Base-by-base conservation (phyloP, 257 asterid species). In the Gentiana dahurica region DNA sequence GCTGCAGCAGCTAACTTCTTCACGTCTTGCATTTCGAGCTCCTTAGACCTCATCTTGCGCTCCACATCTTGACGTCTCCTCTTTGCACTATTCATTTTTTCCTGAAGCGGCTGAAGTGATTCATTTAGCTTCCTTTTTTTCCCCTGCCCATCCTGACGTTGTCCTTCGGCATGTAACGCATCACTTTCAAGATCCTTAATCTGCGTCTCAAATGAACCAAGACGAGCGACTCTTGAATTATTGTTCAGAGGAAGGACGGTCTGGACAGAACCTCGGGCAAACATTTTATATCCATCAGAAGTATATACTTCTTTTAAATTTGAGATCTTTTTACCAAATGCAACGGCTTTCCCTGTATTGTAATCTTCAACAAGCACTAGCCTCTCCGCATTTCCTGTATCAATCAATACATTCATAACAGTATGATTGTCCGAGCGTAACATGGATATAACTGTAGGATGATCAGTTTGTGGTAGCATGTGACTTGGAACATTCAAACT, bases 331-430 rank as follows among this genome's bases (percentile, higher is more conserved):
- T 72, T 86, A 49, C 83, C 82, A 75, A 91, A 91, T 64, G 95
- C 89, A 64, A 85, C 90, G 24, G 57, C 60, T 68, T 59, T 85
- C 59, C 96, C 96, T 64, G 68, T 68, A 65, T 72, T 83, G 72
- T 85, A 87, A 75, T 91, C 85, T 68, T 73, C 74, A 57, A 87
- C 98, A 35, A 91, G 98, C 66, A 91, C 98, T 85, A 72, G 95
- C 74, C 95, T 85, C 80, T 87, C 96, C 67, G 88, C 89, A 75
- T 55, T 53, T 39, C 80, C 94, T 94, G 76, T 53, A 76, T 91
- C 98, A 72, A 91, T 72, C 83, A 91, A 71, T 61, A 83, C 95
- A 68, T 91, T 91, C 63, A 77, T 62, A 51, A 91, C 88, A 0
- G 86, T 79, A 59, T 83, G 74, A 67, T 75, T 81, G 71, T 87